Percentiles rank a stretch among this genome's conserved stretches.
These are phyloP conservation scores for Agaricus subrufescens DNA, from an alignment of 768 basidiomycete genomes.

Conservation along the genomic window DNA sequence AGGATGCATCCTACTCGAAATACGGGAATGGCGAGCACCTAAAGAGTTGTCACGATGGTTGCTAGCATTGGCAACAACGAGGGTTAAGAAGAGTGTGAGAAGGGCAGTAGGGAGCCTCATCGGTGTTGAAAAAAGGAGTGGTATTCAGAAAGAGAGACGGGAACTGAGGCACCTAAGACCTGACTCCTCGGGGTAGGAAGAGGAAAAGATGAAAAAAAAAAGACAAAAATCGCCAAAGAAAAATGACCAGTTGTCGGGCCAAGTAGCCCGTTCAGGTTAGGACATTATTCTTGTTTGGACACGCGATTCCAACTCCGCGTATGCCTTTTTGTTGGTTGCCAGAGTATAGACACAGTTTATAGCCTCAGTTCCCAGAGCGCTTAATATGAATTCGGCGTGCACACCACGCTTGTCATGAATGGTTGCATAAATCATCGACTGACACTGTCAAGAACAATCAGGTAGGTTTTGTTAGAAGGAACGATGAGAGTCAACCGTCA, in stretches of 20 bases:
- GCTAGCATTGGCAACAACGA: conserved; percentile 27
- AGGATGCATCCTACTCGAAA: neutral
- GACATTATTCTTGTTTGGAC: neutral
- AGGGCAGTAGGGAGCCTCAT: conserved; percentile 43
- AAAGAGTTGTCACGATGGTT: conserved; percentile 23
- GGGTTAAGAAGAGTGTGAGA: conserved; percentile 31
- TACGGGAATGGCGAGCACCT: conserved; percentile 29
- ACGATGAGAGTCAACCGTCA: too few relatives aligned
- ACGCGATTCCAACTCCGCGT: too few relatives aligned
- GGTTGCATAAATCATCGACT: too few relatives aligned
- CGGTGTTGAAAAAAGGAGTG: conserved; percentile 14
- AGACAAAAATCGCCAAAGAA: neutral
- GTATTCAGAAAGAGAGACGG: conserved; percentile 12
- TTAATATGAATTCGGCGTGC: too few relatives aligned
- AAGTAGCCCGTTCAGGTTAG: neutral
- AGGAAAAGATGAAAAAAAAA: conserved; percentile 10
- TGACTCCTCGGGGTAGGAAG: neutral
- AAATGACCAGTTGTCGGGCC: neutral
- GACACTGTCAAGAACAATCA: too few relatives aligned
- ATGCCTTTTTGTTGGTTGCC: too few relatives aligned
- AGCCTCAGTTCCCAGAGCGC: too few relatives aligned
- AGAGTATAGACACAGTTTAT: too few relatives aligned
- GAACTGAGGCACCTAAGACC: conserved; percentile 2
- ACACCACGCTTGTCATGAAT: too few relatives aligned
- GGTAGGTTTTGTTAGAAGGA: too few relatives aligned